Evolutionary conservation across 1,284 basidiomycete genomes (phyloP), one percentile per base, ranked within the genome.

Genomic region (Exsudoporus floridanus): DNA sequence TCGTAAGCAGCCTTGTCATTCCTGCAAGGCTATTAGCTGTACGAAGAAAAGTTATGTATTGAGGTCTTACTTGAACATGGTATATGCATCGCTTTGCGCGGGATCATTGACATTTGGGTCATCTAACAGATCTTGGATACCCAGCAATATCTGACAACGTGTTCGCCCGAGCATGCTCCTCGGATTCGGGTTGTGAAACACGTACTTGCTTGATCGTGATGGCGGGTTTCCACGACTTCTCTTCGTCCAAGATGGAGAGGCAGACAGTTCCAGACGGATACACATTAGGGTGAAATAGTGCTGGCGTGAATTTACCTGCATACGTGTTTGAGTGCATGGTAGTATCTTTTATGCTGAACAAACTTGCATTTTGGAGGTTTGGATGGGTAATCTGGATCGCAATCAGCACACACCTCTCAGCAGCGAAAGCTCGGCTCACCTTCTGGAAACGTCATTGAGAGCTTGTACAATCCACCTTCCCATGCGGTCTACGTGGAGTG

Each of bases 181-280:
- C n/a, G 6, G 18, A 47, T 45, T 40, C 10, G 49, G 27, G 34
- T 48, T 38, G 21, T 18, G 2, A 36, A 40, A 34, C 10, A 66
- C 81, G 41, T 36, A 92, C 94, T 81, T 98, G 95, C 73, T 99
- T 99, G 74, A 99, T 94, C 2, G 95, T 99, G 64, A 99, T 98
- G 2, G 94, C 91, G 10, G 97, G 94, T 71, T 98, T 98, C 97
- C 97, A 99, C 6, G 88, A 89, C 73, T 99, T 99, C 73, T 99
- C 97, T 70, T 99, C 97, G 69, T 99, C 96, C 36, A 99, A 75
- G 68, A 99, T 99, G 14, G 94, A 98, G 21, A 99, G 79, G 70
- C 97, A 99, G 46, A 99, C 95, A 19, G 97, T 99, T 25, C 97
- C 97, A 16, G 94, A 98, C 0, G 97, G 97, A 72, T 98, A 99